These are phyloP conservation scores for Fraxinus ornus DNA, from an alignment of 305 asterid species.

Conservation along the genomic window DNA sequence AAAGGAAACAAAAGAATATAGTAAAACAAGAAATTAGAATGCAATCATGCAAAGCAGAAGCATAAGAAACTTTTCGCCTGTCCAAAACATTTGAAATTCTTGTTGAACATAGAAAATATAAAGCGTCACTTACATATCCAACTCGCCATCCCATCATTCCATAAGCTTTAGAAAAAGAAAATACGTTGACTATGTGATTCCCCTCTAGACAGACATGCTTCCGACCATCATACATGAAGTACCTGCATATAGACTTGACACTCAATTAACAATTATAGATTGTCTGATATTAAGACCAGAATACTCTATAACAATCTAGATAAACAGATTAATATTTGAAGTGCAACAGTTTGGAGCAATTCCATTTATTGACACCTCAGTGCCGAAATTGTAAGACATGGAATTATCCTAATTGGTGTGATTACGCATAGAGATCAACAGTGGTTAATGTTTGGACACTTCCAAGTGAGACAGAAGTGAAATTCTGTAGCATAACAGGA, in stretches of 20 bases:
- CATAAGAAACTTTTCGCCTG: background rate
- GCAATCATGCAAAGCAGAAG: background rate
- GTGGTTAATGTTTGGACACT: background rate
- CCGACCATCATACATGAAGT: conserved; percentile 93
- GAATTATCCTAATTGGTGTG: background rate
- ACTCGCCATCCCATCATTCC: conserved; percentile 99
- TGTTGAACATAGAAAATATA: background rate
- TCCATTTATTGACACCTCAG: background rate
- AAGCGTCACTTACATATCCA: conserved; percentile 74
- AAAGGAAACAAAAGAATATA: background rate
- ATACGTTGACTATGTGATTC: conserved; percentile 75
- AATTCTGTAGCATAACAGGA: background rate
- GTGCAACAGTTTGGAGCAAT: background rate
- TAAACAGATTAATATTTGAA: background rate
- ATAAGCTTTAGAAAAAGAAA: conserved; percentile 95
- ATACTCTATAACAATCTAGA: background rate
- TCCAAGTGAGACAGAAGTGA: background rate
- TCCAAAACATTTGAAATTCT: background rate
- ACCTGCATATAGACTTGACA: conserved; percentile 45
- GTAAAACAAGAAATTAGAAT: background rate
- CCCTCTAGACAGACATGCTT: conserved; percentile 81
- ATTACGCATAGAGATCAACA: background rate
- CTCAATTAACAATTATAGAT: background rate
- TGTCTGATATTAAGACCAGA: background rate
- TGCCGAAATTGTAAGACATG: background rate